Percentiles rank a stretch among this genome's conserved stretches.
Conservation (phyloP, 2,329 filamentous ascomycete species). For the Nigrograna mackinnonii region DNA sequence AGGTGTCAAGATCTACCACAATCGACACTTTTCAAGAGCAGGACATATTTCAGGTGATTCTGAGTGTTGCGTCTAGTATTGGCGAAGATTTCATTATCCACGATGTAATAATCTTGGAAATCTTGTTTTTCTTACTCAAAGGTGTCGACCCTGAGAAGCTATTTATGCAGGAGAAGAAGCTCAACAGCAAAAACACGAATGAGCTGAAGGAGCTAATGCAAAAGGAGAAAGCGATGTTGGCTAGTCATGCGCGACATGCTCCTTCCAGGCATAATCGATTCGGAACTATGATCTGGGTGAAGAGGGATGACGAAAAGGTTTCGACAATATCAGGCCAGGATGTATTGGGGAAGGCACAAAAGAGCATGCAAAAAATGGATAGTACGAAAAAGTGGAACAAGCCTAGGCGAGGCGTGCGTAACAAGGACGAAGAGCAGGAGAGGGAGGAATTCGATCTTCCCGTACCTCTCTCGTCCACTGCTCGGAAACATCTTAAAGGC, state of each 20-base stretch:
- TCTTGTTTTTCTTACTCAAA: constrained; percentile 90
- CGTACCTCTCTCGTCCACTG: constrained; percentile 69
- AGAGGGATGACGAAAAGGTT: constrained; percentile 81
- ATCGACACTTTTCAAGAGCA: constrained; percentile 90
- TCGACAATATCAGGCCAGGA: constrained; percentile 88
- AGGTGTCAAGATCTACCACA: constrained; percentile 83
- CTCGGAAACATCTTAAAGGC: constrained; percentile 73
- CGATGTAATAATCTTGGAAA: constrained; percentile 87
- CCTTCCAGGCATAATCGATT: constrained; percentile 92
- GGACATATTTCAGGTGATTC: constrained; percentile 82
- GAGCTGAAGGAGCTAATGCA: constrained; percentile 76
- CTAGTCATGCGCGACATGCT: constrained; percentile 74
- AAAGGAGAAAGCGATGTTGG: constrained; percentile 83
- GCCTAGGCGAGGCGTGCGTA: constrained; percentile 59
- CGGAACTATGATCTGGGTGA: constrained; percentile 96
- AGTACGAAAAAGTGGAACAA: constrained; percentile 88
- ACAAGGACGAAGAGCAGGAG: constrained; percentile 42
- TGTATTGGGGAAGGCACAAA: constrained; percentile 72
- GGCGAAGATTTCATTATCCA: constrained; percentile 90
- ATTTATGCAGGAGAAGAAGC: constrained; percentile 79
- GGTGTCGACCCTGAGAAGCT: constrained; percentile 82
- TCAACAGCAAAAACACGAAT: constrained; percentile 68
- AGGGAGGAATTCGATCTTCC: constrained; percentile 73
- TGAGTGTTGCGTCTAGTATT: constrained; percentile 90
- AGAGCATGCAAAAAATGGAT: constrained; percentile 86